Evolutionary conservation across 2,329 filamentous ascomycete genomes (phyloP).

Genomic region (Magnaporthiopsis rhizophila): DNA sequence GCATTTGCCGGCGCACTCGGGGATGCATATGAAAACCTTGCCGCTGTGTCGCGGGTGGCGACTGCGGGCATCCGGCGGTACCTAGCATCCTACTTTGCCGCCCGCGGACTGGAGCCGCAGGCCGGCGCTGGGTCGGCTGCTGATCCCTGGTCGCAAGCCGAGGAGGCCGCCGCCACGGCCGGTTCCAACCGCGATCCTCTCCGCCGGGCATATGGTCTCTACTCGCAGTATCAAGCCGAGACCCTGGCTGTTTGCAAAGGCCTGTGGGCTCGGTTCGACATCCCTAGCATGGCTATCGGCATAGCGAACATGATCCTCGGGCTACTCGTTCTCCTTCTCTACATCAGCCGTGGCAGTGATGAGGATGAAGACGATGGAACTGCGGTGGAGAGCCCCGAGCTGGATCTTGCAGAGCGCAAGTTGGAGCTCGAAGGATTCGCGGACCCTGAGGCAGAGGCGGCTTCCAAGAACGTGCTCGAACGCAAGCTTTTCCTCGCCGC

Average conservation of each 20-base stretch:
- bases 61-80: conserved; percentile 86
- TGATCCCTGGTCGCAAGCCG: conserved; percentile 16
- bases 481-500: conserved; percentile 28
- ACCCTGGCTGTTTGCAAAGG: conserved; percentile 73
- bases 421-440: conserved; percentile 39
- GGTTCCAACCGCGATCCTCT: conserved; percentile 26
- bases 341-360: conserved; percentile 48
- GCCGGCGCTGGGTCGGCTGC: conserved; percentile 45
- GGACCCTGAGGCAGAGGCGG: conserved; percentile 13
- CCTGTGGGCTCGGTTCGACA: conserved; percentile 88
- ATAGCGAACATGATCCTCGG: conserved; percentile 62
- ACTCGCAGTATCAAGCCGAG: conserved; percentile 66
- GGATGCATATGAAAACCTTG: conserved; percentile 68
- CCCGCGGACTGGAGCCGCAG: conserved; percentile 53
- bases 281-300: conserved; percentile 76
- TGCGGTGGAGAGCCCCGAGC: conserved; percentile 44
- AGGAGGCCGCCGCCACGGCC: conserved; percentile 25
- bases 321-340: conserved; percentile 63
- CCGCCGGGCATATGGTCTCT: conserved; percentile 45
- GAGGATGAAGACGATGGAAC: conserved; percentile 37
- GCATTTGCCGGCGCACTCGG: conserved; percentile 70
- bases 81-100: conserved; percentile 71
- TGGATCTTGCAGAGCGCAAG: conserved; percentile 51
- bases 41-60: conserved; percentile 66
- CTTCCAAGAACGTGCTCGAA: conserved; percentile 30